Base-by-base conservation (phyloP, 2,329 filamentous ascomycete genomes). In the Ascochyta pisi region DNA sequence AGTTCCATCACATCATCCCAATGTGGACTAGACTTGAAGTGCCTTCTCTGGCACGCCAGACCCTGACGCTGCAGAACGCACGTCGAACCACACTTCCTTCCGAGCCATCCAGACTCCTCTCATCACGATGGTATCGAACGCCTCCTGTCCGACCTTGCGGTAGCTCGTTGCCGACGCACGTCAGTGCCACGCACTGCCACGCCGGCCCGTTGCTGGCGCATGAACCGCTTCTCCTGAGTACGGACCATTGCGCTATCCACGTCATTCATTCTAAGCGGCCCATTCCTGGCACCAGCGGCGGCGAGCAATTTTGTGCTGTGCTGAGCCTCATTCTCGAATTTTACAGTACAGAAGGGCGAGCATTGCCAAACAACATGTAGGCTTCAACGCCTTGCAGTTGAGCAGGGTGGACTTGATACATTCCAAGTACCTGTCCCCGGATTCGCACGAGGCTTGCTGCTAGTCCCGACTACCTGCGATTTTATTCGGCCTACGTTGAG, bases 191-290 rank as follows among this genome's bases (percentile, higher is more conserved):
- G 52, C 50, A 54, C 33, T 55, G 41, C 29, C 39, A 51, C 40
- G 33, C 47, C 54, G 49, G 53, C 47, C 47, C 47, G 38, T 38
- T 46, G 34, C 27, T 53, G 54, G 57, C 47, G 50, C 55, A 54
- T 55, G 55, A 49, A 58, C 50, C 57, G 53, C 50, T 40, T 64
- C 61, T 50, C 63, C 61, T 65, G 54, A 64, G 53, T 59, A 56
- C 50, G 57, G 60, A 45, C 57, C 51, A 54, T 39, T 45, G 49
- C 40, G 55, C 61, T 57, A 41, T 61, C 63, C 61, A 63, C 63
- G 63, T 65, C 63, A 65, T 61, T 19, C 60, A 49, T 54, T 45
- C 50, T 49, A 31, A 22, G 23, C 41, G 43, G 45, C 46, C 46
- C 57, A 55, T 58, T 41, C 39, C 49, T 49, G 39, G 54, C 41